Evolutionary conservation across 2,329 filamentous ascomycete genomes (phyloP).

Genomic region (Alternaria hordeiaustralica): DNA sequence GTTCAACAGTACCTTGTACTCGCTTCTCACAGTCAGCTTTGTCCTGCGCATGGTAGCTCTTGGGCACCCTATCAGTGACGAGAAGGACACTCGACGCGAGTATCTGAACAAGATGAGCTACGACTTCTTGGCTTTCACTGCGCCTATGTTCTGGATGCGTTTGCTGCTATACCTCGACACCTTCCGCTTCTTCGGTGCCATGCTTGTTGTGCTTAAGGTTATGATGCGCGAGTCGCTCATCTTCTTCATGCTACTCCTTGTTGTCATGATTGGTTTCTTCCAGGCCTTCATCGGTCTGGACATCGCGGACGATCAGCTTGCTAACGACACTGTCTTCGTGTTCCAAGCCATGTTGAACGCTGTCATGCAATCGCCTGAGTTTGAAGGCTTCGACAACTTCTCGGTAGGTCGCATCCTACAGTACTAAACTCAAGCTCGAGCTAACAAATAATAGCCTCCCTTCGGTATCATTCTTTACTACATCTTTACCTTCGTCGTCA

Average conservation of each 20-base stretch:
- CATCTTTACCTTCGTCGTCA: slow-evolving; percentile 95
- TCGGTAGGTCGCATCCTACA: slow-evolving; percentile 52
- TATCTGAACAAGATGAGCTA: slow-evolving; percentile 84
- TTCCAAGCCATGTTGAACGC: slow-evolving; percentile 85
- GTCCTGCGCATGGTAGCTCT: slow-evolving; percentile 80
- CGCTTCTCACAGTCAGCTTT: slow-evolving; percentile 78
- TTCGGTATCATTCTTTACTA: slow-evolving; percentile 97
- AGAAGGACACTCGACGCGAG: slow-evolving; percentile 52
- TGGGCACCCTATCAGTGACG: slow-evolving; percentile 60
- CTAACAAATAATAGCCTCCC: slow-evolving; percentile 61
- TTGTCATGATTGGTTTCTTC: slow-evolving; percentile 85
- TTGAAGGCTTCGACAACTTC: slow-evolving; percentile 86
- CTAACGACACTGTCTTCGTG: slow-evolving; percentile 74
- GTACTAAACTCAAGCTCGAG: accelerated
- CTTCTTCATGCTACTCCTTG: slow-evolving; percentile 88
- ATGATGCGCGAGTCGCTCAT: slow-evolving; percentile 77
- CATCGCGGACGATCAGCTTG: slow-evolving; percentile 71
- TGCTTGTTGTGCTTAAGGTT: slow-evolving; percentile 91
- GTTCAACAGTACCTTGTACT: slow-evolving; percentile 86
- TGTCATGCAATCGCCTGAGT: slow-evolving; percentile 91
- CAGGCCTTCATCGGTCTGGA: slow-evolving; percentile 95
- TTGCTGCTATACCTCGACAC: slow-evolving; percentile 92
- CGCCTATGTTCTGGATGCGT: slow-evolving; percentile 96
- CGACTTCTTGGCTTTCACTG: slow-evolving; percentile 90
- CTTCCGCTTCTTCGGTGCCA: slow-evolving; percentile 94